Evolutionary conservation across 768 basidiomycete species (phyloP), one percentile per base, ranked within the genome.

Genomic region (Vararia minispora): DNA sequence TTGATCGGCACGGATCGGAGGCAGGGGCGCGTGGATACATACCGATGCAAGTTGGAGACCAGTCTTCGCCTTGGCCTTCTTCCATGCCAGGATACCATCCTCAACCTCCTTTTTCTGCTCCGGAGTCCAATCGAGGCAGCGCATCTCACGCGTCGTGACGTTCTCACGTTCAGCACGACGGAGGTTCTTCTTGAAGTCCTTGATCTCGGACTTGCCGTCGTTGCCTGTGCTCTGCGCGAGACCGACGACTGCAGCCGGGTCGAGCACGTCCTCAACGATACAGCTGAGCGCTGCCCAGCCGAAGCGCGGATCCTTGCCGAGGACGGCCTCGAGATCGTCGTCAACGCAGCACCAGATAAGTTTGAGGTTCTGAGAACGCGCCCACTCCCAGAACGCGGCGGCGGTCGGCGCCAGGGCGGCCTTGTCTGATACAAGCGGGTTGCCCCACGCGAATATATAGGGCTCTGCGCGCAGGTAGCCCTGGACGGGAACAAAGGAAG

Each of bases 301-400:
- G 44, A 71, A 64, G 26, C 66, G 37, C 37, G 40, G 38, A 5
- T 56, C 45, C 14, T 58, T 56, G n/a, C n/a, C n/a, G 33, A 81
- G 65, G 6, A 74, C 51, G 28, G 66, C 56, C 47, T 79, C 74
- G 9, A 73, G 61, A 10, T 65, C 58, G 24, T 56, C 53, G 45
- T 74, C 70, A 12, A 79, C 66, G 52, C 76, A 76, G 27, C 66
- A 67, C 71, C 77, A 82, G 28, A 81, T 60, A 1, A 68, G 71
- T 40, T 63, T 70, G 17, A 79, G 55, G 24, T 59, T 54, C 40
- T 75, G 60, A 2, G 58, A 49, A 34, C 63, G 59, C 16, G 56
- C 61, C 53, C 65, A 53, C 6, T 49, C 41, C 40, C 60, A 35
- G 42, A 45, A 70, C 4, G 55, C 47, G 33, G 71, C 55, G 54